Evolutionary conservation across 495 filamentous ascomycete species (phyloP).

Genomic region (Hypoxylon lenormandii): DNA sequence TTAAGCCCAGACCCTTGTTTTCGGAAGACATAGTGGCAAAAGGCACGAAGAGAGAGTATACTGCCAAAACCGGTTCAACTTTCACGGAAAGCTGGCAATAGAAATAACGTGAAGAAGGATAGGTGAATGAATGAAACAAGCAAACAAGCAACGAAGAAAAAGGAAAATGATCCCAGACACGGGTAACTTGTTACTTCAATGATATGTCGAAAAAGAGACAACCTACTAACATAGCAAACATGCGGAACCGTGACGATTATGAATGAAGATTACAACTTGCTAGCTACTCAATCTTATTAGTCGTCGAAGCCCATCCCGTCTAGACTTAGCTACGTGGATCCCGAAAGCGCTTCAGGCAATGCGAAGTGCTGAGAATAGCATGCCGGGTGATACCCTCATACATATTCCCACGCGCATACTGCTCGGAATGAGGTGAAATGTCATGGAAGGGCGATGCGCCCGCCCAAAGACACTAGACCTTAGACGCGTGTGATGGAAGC

Average conservation of each 20-base stretch:
- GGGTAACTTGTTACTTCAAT: conserved; percentile 20
- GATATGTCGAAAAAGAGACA: conserved; percentile 36
- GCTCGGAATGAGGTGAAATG: background rate
- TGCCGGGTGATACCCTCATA: conserved; percentile 38
- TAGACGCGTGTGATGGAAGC: conserved; percentile 34
- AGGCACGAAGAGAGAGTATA: conserved; percentile 20
- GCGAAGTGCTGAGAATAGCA: conserved; percentile 43
- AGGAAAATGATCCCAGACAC: conserved; percentile 17
- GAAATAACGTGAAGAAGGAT: conserved; percentile 23
- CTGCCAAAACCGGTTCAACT: conserved; percentile 18
- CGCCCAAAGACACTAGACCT: background rate
- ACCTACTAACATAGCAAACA: conserved; percentile 17
- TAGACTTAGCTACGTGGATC: conserved; percentile 30
- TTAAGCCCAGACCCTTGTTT: conserved; percentile 34
- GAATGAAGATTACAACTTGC: conserved; percentile 33
- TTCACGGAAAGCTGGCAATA: conserved; percentile 36
- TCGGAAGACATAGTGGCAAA: conserved; percentile 47
- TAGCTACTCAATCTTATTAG: conserved; percentile 19
- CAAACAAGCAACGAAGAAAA: conserved; percentile 27
- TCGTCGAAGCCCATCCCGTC: conserved; percentile 30
- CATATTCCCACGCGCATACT: conserved; percentile 5
- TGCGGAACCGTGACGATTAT: conserved; percentile 33
- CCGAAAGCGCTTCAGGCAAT: conserved; percentile 26
- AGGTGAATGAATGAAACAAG: conserved; percentile 28
- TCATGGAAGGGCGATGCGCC: conserved; percentile 33